These are phyloP conservation scores for Boletus sensibilis DNA, from an alignment of 768 basidiomycete species.

Conservation along the genomic window DNA sequence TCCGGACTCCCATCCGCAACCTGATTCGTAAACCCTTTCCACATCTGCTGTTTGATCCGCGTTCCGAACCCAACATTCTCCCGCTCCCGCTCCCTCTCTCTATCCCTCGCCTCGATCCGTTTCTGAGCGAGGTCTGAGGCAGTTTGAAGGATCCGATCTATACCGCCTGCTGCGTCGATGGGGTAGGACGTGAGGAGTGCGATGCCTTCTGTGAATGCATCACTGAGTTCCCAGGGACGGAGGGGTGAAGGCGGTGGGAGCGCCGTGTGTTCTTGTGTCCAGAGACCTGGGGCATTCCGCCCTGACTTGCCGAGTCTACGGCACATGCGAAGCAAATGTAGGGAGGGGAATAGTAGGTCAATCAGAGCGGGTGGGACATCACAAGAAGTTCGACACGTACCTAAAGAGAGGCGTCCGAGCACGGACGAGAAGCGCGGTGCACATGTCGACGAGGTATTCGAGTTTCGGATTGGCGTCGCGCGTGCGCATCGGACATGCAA, in stretches of 20 bases:
- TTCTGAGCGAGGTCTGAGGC: slow-evolving; percentile 58
- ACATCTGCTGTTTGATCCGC: slow-evolving; percentile 57
- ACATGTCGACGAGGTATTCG: slow-evolving; percentile 68
- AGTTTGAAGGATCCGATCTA: slow-evolving; percentile 68
- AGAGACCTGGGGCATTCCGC: slow-evolving; percentile 46
- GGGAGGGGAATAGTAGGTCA: neutral
- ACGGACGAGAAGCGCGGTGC: slow-evolving; percentile 65
- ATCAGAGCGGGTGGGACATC: neutral
- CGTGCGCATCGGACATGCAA: slow-evolving; percentile 55
- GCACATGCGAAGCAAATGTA: neutral
- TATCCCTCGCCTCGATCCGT: slow-evolving; percentile 41
- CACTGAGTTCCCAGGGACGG: slow-evolving; percentile 51
- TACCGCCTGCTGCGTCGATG: slow-evolving; percentile 61
- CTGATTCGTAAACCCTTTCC: slow-evolving; percentile 67
- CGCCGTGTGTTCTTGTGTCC: slow-evolving; percentile 46
- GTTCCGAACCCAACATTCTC: slow-evolving; percentile 48
- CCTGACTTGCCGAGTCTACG: slow-evolving; percentile 54
- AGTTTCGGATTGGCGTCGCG: slow-evolving; percentile 58
- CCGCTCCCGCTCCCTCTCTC: slow-evolving; percentile 28
- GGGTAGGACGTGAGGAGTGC: slow-evolving; percentile 65
- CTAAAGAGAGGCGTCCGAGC: slow-evolving; percentile 52
- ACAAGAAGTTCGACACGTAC: slow-evolving; percentile 36
- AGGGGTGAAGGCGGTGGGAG: slow-evolving; percentile 43
- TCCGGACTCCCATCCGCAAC: slow-evolving; percentile 33
- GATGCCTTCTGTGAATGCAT: slow-evolving; percentile 67